phyloP scores from a whole-genome alignment of 179 eudicot genomes.

The Dionaea muscipula region DNA sequence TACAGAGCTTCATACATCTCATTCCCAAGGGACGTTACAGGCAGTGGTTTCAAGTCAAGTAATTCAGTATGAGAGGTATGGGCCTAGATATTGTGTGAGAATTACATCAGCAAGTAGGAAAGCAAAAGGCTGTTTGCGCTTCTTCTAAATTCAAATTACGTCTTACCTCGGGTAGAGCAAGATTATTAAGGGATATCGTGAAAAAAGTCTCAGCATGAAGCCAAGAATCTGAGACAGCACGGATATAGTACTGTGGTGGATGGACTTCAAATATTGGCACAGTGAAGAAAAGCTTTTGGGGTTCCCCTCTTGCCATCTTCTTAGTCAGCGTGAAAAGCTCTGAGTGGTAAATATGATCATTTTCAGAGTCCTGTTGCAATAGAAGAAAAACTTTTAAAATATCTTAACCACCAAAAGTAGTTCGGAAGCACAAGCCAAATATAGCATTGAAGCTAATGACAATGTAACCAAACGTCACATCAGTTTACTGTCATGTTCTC shows the following conservation, averaged over 20 bases:
- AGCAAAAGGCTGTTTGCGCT: no score
- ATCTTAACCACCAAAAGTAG: background rate
- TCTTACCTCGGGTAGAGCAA: constrained; percentile 74
- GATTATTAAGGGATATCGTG: constrained; percentile 76
- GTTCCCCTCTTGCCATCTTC: constrained; percentile 68
- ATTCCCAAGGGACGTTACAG: constrained; percentile 78
- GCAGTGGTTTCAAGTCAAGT: constrained; percentile 91
- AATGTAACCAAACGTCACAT: no score
- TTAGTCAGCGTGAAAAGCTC: constrained; percentile 86
- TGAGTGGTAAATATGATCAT: constrained; percentile 95
- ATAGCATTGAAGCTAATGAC: no score
- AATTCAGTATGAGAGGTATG: constrained; percentile 85
- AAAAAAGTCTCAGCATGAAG: constrained; percentile 85
- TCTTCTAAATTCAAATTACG: background rate
- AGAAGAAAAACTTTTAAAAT: background rate
- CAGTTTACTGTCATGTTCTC: no score
- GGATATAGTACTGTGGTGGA: constrained; percentile 92
- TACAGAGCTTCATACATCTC: constrained; percentile 63
- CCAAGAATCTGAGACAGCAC: constrained; percentile 98
- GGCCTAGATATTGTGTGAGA: constrained; percentile 38
- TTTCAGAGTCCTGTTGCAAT: constrained; percentile 67
- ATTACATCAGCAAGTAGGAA: background rate
- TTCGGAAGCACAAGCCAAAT: background rate
- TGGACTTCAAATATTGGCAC: constrained; percentile 99
- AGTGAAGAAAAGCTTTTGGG: constrained; percentile 86